Conservation (phyloP, 2,329 filamentous ascomycete genomes). For the Tolypocladium pustulatum region DNA sequence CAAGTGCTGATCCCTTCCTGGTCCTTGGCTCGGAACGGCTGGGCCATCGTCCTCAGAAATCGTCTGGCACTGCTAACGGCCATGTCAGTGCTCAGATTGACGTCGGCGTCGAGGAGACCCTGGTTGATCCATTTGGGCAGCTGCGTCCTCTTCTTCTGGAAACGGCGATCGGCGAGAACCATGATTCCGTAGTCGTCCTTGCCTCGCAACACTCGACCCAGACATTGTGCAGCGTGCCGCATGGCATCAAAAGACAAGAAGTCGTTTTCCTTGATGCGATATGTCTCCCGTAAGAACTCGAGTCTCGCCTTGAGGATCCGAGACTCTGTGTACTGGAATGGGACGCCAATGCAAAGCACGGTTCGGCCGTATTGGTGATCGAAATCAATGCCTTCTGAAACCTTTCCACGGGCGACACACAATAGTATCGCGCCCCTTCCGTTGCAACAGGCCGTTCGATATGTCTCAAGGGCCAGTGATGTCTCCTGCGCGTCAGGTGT, state of each 20-base stretch:
- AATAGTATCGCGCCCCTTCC: constrained; percentile 86
- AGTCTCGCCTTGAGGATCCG: constrained; percentile 91
- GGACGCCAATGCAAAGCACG: constrained; percentile 91
- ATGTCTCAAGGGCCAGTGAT: constrained; percentile 88
- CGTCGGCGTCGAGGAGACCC: constrained; percentile 72
- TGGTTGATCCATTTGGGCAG: constrained; percentile 96
- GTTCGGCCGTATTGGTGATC: constrained; percentile 97
- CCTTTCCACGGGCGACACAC: constrained; percentile 93
- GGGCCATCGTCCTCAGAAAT: constrained; percentile 85
- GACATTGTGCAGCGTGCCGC: constrained; percentile 94
- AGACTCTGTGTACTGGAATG: constrained; percentile 97
- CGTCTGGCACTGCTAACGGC: constrained; percentile 80
- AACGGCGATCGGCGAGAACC: constrained; percentile 90
- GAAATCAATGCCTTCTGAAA: constrained; percentile 97
- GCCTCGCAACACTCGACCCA: constrained; percentile 86
- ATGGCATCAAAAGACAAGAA: constrained; percentile 98
- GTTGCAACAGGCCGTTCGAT: constrained; percentile 95
- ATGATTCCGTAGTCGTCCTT: constrained; percentile 99
- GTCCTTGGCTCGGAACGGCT: constrained; percentile 71
- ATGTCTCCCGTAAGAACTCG: constrained; percentile 94
- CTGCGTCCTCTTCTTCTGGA: constrained; percentile 82
- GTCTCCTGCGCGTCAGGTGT: constrained; percentile 97
- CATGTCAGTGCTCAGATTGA: constrained; percentile 92
- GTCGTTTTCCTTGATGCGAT: constrained; percentile 92
- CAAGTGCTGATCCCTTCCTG: constrained; percentile 92